Conservation (phyloP, 768 basidiomycete species). For the Russula earlei region DNA sequence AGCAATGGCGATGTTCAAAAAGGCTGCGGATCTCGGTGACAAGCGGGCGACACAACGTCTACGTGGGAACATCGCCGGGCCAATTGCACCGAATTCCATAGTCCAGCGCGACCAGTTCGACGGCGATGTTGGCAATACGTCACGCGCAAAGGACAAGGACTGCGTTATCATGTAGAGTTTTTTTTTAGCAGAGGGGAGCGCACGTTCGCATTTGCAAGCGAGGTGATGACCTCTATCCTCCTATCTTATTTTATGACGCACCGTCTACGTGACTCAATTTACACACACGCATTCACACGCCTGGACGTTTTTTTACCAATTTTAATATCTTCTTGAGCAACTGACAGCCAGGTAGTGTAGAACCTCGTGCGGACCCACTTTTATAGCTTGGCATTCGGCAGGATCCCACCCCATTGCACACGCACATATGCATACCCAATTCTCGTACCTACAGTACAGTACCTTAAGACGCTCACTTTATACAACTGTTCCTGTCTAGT, state of each 20-base stretch:
- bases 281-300: neutral
- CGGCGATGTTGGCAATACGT: constrained; percentile 31
- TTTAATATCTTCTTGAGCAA: no score
- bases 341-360: no score
- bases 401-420: neutral
- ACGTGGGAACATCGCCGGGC: constrained; percentile 46
- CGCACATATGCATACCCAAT: neutral
- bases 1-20: constrained; percentile 75
- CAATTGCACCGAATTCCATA: constrained; percentile 48
- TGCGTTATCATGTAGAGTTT: constrained; percentile 71
- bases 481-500: neutral
- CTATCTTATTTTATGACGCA: neutral
- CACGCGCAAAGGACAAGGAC: constrained; percentile 64
- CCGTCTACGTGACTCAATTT: neutral
- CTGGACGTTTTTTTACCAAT: no score
- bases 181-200: neutral
- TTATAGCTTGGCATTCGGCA: neutral
- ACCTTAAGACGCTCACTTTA: neutral
- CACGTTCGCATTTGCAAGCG: neutral
- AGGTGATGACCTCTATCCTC: neutral
- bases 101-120: constrained; percentile 42
- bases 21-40: constrained; percentile 86
- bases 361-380: no score
- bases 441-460: neutral
- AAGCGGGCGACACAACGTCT: constrained; percentile 86